Evolutionary conservation across 2,329 filamentous ascomycete species (phyloP), one percentile per base, ranked within the genome.

Genomic region (Talaromyces pinophilus): DNA sequence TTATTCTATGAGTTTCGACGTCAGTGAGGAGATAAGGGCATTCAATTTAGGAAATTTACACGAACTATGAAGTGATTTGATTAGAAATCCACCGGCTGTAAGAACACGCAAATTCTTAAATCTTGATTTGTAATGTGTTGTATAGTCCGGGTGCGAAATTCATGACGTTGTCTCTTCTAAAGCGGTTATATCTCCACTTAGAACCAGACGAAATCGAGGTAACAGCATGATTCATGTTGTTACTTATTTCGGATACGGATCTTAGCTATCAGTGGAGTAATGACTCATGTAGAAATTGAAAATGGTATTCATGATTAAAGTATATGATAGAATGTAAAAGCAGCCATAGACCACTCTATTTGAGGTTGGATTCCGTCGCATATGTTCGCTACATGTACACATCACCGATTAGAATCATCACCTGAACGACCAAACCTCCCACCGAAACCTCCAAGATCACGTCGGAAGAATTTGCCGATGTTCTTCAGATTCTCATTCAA

Each of bases 401-500:
- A 28, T 68, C 50, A 69, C 52, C 64, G 54, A 50, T 55, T 68
- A 46, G 70, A 69, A 68, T 76, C 75, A 67, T 78, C 75, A 66
- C 75, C 76, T 61, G 73, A 70, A 60, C 74, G 65, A 57, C 90
- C 91, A 76, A 93, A 93, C 70, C 90, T 82, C 11, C 86, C 87
- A 1, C 91, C 90, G 69, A 94, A 85, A 2, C 89, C 87, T 35
- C 91, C 91, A 69, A 94, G 89, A 81, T 97, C 94, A 69, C 94
- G 84, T 69, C 90, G 88, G 82, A 98, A 98, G 81, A 98, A 97
- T 80, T 96, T 97, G 28, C 94, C 94, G 79, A 99, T 92, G 77
- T 92, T 97, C 81, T 92, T 93, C 79, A 98, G 77, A 78, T 97
- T 97, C 79, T 96, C 93, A 76, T 97, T 96, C 70, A 97, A 86